These are phyloP conservation scores for Sinapis alba DNA, from an alignment of 441 rosid species.

Conservation along the genomic window DNA sequence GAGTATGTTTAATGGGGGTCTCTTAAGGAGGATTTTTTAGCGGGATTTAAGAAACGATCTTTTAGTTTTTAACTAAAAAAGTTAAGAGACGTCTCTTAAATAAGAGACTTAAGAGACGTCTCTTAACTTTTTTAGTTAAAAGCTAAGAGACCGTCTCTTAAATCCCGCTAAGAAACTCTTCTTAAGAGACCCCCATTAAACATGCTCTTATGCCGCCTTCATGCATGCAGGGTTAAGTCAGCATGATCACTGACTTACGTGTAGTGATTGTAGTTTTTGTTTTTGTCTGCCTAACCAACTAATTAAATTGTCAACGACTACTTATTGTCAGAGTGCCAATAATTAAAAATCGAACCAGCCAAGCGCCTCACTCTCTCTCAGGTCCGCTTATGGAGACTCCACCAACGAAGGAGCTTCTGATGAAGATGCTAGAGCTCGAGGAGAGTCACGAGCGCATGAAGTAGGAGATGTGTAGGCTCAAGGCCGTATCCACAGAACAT, in stretches of 20 bases:
- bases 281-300: neutral
- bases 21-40: no score
- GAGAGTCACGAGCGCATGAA: conserved; percentile 77
- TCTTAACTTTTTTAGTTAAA: no score
- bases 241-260: neutral
- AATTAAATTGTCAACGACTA: neutral
- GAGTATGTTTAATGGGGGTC: no score
- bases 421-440: conserved; percentile 86
- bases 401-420: conserved; percentile 73
- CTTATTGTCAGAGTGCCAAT: neutral
- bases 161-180: no score
- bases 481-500: conserved; percentile 40
- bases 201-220: neutral
- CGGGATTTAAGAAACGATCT: no score
- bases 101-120: no score
- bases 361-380: neutral
- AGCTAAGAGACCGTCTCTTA: no score
- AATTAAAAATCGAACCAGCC: neutral
- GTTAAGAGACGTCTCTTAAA: no score
- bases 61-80: no score
- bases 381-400: conserved; percentile 54
- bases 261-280: neutral
- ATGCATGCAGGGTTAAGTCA: neutral
- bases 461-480: conserved; percentile 80
- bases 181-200: no score